A percentile compares a stretch with the other conserved stretches of the same genome.
Evolutionary conservation across 768 basidiomycete genomes (phyloP).

Genomic region (Auricularia sp.): DNA sequence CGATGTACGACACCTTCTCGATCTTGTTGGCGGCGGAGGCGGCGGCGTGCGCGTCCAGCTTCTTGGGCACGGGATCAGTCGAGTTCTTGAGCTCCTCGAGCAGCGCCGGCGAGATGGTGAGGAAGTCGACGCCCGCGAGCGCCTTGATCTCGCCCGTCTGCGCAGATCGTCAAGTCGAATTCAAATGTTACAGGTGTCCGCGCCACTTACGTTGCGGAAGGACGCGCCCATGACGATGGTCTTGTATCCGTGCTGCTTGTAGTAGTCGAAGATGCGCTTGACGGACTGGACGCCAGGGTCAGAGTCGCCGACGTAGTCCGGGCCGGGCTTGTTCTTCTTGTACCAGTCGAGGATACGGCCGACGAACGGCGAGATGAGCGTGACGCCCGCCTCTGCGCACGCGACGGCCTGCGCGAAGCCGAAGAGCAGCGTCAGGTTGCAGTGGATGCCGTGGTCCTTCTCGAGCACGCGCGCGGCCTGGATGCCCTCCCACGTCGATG

Average conservation of each 20-base stretch:
- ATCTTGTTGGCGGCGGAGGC: slow-evolving; percentile 39
- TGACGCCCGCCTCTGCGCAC: slow-evolving; percentile 96
- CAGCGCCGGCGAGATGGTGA: slow-evolving; percentile 86
- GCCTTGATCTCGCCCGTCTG: slow-evolving; percentile 87
- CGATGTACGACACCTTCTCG: slow-evolving; percentile 71
- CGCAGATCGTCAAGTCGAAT: neutral
- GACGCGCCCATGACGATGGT: slow-evolving; percentile 99
- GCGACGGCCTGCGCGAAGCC: slow-evolving; percentile 98
- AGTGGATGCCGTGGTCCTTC: slow-evolving; percentile 86
- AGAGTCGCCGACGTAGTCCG: slow-evolving; percentile 78
- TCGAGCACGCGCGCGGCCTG: slow-evolving; percentile 97
- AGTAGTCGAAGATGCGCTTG: slow-evolving; percentile 97
- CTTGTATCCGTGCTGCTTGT: slow-evolving; percentile 97
- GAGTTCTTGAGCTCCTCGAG: slow-evolving; percentile 90
- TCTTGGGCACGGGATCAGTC: slow-evolving; percentile 68
- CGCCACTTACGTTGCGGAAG: slow-evolving; percentile 81
- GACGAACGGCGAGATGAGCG: slow-evolving; percentile 98
- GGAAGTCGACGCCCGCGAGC: slow-evolving; percentile 93
- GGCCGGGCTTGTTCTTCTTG: slow-evolving; percentile 78
- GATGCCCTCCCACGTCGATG: slow-evolving; percentile 99
- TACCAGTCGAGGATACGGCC: slow-evolving; percentile 99
- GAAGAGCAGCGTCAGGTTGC: slow-evolving; percentile 97
- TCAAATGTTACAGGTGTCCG: neutral
- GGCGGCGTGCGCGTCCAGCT: slow-evolving; percentile 58
- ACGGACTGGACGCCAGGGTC: slow-evolving; percentile 97